Conservation (phyloP, 495 filamentous ascomycete genomes). For the Penicillium atrosanguineum region DNA sequence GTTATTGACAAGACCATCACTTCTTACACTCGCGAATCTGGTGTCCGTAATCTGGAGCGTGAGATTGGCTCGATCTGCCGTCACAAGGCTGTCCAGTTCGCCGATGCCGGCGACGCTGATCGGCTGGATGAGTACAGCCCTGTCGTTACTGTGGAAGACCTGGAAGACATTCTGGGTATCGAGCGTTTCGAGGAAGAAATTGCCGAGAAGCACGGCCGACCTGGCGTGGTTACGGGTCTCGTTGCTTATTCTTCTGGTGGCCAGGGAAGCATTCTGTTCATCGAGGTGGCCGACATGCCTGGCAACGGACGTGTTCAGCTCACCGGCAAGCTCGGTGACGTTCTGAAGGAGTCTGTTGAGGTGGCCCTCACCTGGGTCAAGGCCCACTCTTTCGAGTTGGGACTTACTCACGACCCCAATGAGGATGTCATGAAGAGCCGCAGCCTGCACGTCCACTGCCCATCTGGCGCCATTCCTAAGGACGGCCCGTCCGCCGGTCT, state of each 20-base stretch:
- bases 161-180: slow-evolving; percentile 89
- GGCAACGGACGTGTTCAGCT: slow-evolving; percentile 89
- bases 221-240: slow-evolving; percentile 94
- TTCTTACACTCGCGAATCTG: slow-evolving; percentile 95
- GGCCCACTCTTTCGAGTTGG: slow-evolving; percentile 89
- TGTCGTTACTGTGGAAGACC: slow-evolving; percentile 67
- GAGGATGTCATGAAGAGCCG: slow-evolving; percentile 97
- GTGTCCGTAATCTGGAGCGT: slow-evolving; percentile 92
- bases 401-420: slow-evolving; percentile 71
- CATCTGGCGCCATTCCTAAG: slow-evolving; percentile 92
- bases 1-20: slow-evolving; percentile 93
- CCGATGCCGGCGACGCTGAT: slow-evolving; percentile 82
- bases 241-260: slow-evolving; percentile 94
- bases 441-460: slow-evolving; percentile 95
- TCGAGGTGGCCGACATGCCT: slow-evolving; percentile 97
- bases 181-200: slow-evolving; percentile 96
- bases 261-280: slow-evolving; percentile 95
- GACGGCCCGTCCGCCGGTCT: slow-evolving; percentile 87
- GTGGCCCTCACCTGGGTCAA: slow-evolving; percentile 97
- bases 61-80: slow-evolving; percentile 94
- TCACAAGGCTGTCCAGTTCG: slow-evolving; percentile 90
- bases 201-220: slow-evolving; percentile 79
- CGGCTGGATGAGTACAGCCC: slow-evolving; percentile 69
- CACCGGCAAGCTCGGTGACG: slow-evolving; percentile 98
- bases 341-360: slow-evolving; percentile 95